Evolutionary conservation across 2,329 filamentous ascomycete species (phyloP).

Genomic region (Epichloe hybrida): DNA sequence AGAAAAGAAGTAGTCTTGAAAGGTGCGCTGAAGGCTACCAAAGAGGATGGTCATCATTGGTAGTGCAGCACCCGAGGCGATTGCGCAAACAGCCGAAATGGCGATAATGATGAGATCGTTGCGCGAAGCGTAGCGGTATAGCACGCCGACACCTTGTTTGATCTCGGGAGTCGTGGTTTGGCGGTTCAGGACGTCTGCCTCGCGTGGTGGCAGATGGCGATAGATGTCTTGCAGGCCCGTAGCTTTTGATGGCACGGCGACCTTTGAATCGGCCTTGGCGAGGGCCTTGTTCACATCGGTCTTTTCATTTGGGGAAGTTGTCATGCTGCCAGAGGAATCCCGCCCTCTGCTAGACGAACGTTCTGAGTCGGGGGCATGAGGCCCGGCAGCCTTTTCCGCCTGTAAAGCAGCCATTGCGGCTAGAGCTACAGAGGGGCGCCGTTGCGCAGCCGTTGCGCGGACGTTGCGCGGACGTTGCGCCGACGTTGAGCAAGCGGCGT

Average conservation of each 20-base stretch:
- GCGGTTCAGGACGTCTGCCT: slow-evolving; percentile 51
- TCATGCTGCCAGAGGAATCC: slow-evolving; percentile 4
- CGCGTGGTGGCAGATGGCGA: slow-evolving; percentile 48
- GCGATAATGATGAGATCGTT: slow-evolving; percentile 51
- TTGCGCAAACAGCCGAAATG: slow-evolving; percentile 49
- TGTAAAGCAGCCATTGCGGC: slow-evolving; percentile 3
- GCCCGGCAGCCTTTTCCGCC: slow-evolving; percentile 1
- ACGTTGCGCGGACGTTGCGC: neutral
- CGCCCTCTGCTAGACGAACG: slow-evolving; percentile 2
- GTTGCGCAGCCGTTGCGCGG: neutral
- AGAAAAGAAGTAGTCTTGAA: slow-evolving; percentile 47
- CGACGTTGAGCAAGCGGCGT: neutral
- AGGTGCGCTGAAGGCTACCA: slow-evolving; percentile 59
- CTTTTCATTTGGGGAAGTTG: slow-evolving; percentile 1
- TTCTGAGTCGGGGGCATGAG: slow-evolving; percentile 1
- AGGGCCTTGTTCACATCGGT: slow-evolving; percentile 4
- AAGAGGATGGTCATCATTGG: slow-evolving; percentile 76
- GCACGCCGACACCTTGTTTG: slow-evolving; percentile 48
- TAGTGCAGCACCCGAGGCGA: slow-evolving; percentile 59
- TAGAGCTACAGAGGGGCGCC: neutral
- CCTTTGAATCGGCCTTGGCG: slow-evolving; percentile 8
- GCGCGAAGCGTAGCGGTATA: slow-evolving; percentile 58
- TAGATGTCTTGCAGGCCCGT: slow-evolving; percentile 39
- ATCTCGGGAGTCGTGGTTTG: slow-evolving; percentile 54
- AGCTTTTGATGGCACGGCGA: slow-evolving; percentile 13